Percentiles rank a stretch among this genome's conserved stretches.
phyloP scores from a whole-genome alignment of 139 green algal species.

The Micractinium sp. region DNA sequence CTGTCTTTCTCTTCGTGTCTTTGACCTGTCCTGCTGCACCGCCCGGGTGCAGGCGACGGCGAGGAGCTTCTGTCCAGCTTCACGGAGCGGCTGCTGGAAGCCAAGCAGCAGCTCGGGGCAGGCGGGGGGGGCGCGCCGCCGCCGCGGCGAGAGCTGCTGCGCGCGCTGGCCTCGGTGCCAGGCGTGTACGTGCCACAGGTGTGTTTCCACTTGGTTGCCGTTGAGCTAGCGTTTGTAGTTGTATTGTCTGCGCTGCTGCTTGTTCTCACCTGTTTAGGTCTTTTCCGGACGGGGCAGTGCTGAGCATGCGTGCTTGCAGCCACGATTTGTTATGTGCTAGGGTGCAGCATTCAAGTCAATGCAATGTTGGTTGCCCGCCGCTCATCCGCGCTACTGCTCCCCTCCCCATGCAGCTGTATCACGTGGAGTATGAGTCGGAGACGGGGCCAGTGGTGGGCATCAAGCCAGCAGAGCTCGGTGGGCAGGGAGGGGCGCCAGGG shows the following conservation, averaged over 20 bases:
- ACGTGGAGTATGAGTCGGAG: slow-evolving; percentile 25
- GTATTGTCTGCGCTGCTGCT: too few relatives aligned
- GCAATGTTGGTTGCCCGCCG: too few relatives aligned
- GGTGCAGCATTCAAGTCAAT: too few relatives aligned
- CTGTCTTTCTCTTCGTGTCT: neutral
- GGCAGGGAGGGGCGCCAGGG: too few relatives aligned
- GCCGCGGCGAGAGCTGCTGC: slow-evolving; percentile 38
- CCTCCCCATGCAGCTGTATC: slow-evolving; percentile 28
- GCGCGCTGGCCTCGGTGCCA: slow-evolving; percentile 31
- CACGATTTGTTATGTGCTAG: too few relatives aligned
- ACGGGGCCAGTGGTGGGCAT: slow-evolving; percentile 16
- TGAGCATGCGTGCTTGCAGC: too few relatives aligned
- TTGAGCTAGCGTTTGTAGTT: too few relatives aligned
- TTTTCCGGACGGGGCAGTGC: too few relatives aligned
- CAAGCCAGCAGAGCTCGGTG: neutral
- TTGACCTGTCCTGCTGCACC: too few relatives aligned
- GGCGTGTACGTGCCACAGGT: slow-evolving; percentile 43
- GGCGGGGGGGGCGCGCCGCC: neutral
- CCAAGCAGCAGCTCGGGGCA: slow-evolving; percentile 13
- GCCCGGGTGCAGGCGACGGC: neutral
- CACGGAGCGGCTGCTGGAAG: slow-evolving; percentile 27
- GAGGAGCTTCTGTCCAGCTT: slow-evolving; percentile 36
- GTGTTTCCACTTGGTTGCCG: too few relatives aligned
- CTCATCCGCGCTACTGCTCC: neutral
- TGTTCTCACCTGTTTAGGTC: too few relatives aligned